A percentile compares a stretch with the other conserved stretches of the same genome.
phyloP scores from a whole-genome alignment of 1,139 yeast species.

The Protomyces inouyei region DNA sequence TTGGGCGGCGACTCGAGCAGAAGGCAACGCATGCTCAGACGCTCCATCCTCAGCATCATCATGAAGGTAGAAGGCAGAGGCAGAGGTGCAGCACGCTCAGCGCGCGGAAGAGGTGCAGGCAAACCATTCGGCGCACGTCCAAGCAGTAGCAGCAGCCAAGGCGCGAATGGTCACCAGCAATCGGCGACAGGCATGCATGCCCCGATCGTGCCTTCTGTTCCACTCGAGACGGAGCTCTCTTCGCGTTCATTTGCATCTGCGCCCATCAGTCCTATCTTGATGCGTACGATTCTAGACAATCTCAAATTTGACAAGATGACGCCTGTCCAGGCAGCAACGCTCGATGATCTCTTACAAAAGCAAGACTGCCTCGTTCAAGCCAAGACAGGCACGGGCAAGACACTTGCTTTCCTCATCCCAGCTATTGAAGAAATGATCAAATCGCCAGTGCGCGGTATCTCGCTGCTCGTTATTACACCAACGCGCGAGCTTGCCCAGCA shows the following conservation, averaged over 20 bases:
- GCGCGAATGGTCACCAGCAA: neutral
- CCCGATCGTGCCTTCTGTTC: neutral
- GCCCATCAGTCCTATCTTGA: slow-evolving; percentile 11
- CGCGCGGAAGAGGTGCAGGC: neutral
- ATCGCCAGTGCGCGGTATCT: slow-evolving; percentile 71
- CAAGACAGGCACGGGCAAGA: slow-evolving; percentile 96
- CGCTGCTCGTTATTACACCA: slow-evolving; percentile 80
- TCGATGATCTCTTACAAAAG: slow-evolving; percentile 91
- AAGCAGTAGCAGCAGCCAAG: neutral
- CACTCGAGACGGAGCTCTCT: neutral
- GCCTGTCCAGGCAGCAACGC: slow-evolving; percentile 85
- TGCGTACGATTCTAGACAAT: slow-evolving; percentile 39
- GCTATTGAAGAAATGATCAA: slow-evolving; percentile 88
- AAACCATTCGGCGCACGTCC: neutral
- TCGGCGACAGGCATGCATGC: neutral
- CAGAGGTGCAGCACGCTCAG: neutral
- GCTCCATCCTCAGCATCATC: neutral
- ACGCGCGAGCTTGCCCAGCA: slow-evolving; percentile 92
- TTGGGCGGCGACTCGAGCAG: neutral
- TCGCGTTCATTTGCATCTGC: neutral
- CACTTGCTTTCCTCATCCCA: slow-evolving; percentile 89
- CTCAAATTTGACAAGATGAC: slow-evolving; percentile 93
- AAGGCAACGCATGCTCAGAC: neutral
- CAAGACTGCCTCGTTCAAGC: slow-evolving; percentile 96
- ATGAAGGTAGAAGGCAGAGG: neutral